Conservation (phyloP, 768 basidiomycete species). For the Sarcodon aspratus region DNA sequence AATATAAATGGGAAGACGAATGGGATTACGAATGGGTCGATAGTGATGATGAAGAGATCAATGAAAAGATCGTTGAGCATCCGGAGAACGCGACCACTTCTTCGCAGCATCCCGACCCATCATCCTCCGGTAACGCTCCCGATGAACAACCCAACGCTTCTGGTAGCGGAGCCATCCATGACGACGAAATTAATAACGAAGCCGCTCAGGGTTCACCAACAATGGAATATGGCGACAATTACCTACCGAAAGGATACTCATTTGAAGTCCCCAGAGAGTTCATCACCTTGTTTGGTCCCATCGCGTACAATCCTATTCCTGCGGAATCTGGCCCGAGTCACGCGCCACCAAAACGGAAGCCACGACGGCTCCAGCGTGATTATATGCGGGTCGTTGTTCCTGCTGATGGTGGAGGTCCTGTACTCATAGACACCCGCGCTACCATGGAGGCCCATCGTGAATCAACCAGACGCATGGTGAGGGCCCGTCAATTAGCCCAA, state of each 20-base stretch:
- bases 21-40: background rate
- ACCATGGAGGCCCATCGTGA: background rate
- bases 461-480: background rate
- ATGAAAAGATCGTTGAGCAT: background rate
- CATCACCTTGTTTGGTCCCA: background rate
- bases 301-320: background rate
- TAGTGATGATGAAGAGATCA: background rate
- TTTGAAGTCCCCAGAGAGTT: background rate
- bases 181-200: background rate
- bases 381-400: background rate
- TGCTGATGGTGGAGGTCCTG: background rate
- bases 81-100: background rate
- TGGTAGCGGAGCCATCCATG: background rate
- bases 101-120: background rate
- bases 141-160: background rate
- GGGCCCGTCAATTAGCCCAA: background rate
- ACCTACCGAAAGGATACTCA: background rate
- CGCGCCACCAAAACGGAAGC: background rate
- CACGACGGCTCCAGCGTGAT: background rate
- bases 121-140: background rate
- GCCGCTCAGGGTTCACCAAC: no score
- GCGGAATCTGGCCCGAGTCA: background rate
- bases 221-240: background rate
- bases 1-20: background rate
- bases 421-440: background rate